Conservation (phyloP, 129 eudicot genomes). For the Scalesia atractyloides region DNA sequence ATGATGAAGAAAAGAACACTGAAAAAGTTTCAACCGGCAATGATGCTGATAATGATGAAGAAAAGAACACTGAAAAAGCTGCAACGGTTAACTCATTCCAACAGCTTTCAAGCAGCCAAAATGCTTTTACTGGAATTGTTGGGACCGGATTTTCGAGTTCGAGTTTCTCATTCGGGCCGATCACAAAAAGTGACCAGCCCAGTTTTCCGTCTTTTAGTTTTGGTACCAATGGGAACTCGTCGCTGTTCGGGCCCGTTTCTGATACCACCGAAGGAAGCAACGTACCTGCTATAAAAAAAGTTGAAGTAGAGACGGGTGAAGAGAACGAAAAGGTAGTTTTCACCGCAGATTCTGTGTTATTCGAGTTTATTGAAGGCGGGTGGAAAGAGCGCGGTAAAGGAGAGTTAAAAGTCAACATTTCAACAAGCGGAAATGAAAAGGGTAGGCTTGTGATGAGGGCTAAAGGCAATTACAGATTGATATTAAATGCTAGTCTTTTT, state of each 20-base stretch:
- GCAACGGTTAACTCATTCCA: constrained; percentile 70
- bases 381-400: constrained; percentile 99
- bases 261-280: constrained; percentile 48
- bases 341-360: constrained; percentile 71
- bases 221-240: constrained; percentile 54
- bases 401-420: constrained; percentile 71
- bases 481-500: constrained; percentile 75
- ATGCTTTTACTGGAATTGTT: constrained; percentile 84
- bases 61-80: constrained; percentile 30
- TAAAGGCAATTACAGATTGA: constrained; percentile 75
- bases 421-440: constrained; percentile 56
- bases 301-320: constrained; percentile 87
- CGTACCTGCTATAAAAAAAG: constrained; percentile 69
- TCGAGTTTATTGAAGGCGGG: constrained; percentile 72
- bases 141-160: constrained; percentile 91
- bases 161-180: constrained; percentile 76
- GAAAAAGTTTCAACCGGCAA: constrained; percentile 21
- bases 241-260: constrained; percentile 49
- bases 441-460: constrained; percentile 92
- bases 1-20: constrained; percentile 21
- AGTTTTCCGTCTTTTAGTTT: constrained; percentile 52
- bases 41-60: constrained; percentile 32
- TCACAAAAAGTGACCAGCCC: constrained; percentile 51
- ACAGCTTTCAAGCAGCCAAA: constrained; percentile 86
- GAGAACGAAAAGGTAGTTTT: constrained; percentile 81